phyloP scores from a whole-genome alignment of 208 protist genomes.

The Acanthamoeba royreba region DNA sequence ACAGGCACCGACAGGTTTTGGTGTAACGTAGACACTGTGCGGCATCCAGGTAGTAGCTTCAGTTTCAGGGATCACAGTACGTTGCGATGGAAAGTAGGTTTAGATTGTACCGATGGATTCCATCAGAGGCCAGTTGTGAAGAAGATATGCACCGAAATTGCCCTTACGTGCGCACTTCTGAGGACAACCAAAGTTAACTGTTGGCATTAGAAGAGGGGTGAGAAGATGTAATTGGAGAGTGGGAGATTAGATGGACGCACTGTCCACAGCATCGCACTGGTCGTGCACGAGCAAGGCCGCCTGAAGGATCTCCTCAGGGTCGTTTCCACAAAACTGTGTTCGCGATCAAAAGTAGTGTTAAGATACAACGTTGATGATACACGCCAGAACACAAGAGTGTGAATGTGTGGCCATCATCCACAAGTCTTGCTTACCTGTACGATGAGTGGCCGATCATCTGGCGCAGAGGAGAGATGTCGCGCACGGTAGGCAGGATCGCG shows the following conservation, averaged over 20 bases:
- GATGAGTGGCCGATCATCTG: conserved; percentile 76
- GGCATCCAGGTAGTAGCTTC: too few species aligned
- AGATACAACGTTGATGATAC: too few species aligned
- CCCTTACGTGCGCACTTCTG: conserved; percentile 53
- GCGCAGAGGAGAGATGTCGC: neutral
- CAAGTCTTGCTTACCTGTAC: too few species aligned
- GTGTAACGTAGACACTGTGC: conserved; percentile 59
- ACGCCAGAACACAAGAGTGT: neutral
- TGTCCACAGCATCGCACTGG: conserved; percentile 77
- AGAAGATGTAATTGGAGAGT: neutral
- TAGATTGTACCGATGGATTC: neutral
- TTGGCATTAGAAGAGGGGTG: neutral
- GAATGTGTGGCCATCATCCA: neutral
- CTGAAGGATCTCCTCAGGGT: conserved; percentile 69
- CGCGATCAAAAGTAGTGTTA: too few species aligned
- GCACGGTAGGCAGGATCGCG: neutral
- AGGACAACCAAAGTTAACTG: conserved; percentile 43
- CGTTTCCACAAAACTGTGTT: conserved; percentile 75
- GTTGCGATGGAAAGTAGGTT: neutral
- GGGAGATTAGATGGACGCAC: neutral
- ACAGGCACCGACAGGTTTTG: conserved; percentile 65
- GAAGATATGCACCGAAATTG: conserved; percentile 61
- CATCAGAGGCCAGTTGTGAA: conserved; percentile 47
- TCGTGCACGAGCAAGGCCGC: conserved; percentile 74
- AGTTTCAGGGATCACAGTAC: neutral